Evolutionary conservation across 164 flowering plant genomes (phyloP).

Genomic region (Santalum album): DNA sequence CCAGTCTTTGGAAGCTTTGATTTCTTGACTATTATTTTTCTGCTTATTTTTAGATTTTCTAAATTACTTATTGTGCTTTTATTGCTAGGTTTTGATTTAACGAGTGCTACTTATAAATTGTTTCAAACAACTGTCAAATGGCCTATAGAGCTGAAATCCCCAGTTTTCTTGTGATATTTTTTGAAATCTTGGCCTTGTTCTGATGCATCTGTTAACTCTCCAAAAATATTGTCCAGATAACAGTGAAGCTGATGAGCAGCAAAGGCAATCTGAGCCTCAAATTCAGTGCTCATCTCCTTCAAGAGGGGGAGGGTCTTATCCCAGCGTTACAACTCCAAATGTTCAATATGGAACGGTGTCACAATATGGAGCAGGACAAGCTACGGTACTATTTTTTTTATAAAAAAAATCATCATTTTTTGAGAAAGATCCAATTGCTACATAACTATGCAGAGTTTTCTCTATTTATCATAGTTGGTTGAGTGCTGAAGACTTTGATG

Average conservation of each 20-base stretch:
- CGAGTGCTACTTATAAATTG: no score
- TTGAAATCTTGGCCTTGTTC: no score
- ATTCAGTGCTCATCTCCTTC: conserved; percentile 33
- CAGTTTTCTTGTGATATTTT: no score
- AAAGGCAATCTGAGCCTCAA: conserved; percentile 38
- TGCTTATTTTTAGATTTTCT: no score
- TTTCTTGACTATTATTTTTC: no score
- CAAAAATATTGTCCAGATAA: conserved; percentile 29
- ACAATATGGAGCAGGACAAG: conserved; percentile 45
- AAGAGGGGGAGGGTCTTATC: conserved; percentile 30
- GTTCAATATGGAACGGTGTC: conserved; percentile 42
- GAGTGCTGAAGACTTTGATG: not conserved
- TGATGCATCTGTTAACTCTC: not conserved
- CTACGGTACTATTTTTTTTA: conserved; percentile 34
- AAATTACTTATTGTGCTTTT: no score
- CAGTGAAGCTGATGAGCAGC: conserved; percentile 53
- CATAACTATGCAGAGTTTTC: not conserved
- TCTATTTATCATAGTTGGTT: not conserved
- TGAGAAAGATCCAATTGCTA: not conserved
- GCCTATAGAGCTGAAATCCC: no score
- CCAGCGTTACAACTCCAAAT: conserved; percentile 31
- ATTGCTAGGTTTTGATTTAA: no score
- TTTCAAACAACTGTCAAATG: no score
- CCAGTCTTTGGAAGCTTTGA: no score
- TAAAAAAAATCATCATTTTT: not conserved